Evolutionary conservation across 805 yeast genomes (phyloP).

Genomic region (Maudiozyma pseudohumilis): DNA sequence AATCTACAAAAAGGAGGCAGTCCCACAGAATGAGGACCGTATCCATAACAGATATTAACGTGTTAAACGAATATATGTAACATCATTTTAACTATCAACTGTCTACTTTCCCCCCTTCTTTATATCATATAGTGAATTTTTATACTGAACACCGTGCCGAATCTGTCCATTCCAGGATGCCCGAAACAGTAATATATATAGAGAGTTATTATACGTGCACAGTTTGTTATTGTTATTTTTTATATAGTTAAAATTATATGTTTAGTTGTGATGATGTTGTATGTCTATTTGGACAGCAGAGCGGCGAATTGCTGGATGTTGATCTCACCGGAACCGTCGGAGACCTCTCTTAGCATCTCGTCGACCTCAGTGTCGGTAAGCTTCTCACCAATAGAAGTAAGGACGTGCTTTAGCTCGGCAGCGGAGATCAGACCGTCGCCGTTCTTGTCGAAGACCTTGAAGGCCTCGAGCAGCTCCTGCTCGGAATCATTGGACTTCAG

Average conservation of each 20-base stretch:
- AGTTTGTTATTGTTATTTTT: not conserved
- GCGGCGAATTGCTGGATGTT: constrained; percentile 95
- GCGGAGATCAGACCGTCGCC: constrained; percentile 97
- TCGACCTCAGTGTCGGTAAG: constrained; percentile 94
- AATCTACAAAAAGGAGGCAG: constrained; percentile 31
- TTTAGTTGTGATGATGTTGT: not conserved
- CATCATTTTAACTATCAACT: too few species aligned
- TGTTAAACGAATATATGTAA: not conserved
- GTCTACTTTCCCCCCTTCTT: too few species aligned
- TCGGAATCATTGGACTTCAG: constrained; percentile 95
- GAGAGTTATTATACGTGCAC: too few species aligned
- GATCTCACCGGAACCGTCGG: constrained; percentile 93
- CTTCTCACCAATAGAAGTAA: constrained; percentile 96
- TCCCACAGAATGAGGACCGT: constrained; percentile 30
- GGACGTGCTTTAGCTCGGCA: constrained; percentile 91
- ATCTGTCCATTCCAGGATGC: too few species aligned
- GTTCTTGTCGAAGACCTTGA: constrained; percentile 92
- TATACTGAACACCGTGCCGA: too few species aligned
- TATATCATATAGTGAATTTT: too few species aligned
- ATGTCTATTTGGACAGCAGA: constrained; percentile 58
- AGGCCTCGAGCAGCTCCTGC: constrained; percentile 95
- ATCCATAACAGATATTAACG: constrained; percentile 18
- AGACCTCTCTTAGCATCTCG: constrained; percentile 93
- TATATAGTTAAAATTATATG: not conserved
- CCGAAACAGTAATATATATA: too few species aligned